These are phyloP conservation scores for Coemansia guatemalensis DNA, from an alignment of 192 early-diverging fungal species.

Conservation along the genomic window DNA sequence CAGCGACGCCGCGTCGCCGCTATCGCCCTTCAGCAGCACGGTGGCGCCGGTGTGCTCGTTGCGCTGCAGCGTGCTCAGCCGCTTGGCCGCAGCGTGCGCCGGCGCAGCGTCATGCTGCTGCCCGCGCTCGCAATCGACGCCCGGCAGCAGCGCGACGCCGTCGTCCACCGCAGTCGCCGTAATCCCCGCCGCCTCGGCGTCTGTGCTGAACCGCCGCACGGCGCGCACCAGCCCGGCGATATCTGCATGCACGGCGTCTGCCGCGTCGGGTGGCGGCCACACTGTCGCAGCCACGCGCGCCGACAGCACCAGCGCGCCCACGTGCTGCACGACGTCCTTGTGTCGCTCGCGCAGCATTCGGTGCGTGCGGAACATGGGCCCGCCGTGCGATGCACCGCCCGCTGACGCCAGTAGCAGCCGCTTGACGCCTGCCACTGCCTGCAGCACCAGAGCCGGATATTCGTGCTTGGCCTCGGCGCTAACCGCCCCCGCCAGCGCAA, in stretches of 20 bases:
- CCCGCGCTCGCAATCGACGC: constrained; percentile 28
- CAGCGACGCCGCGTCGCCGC: constrained; percentile 26
- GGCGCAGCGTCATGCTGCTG: constrained; percentile 14
- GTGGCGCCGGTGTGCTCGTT: constrained; percentile 54
- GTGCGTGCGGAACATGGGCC: constrained; percentile 64
- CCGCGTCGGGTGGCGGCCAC: constrained; percentile 87
- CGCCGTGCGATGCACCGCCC: constrained; percentile 68
- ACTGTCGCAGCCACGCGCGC: constrained; percentile 81
- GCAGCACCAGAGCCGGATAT: constrained; percentile 58
- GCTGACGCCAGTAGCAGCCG: constrained; percentile 80
- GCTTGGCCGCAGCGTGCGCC: neutral
- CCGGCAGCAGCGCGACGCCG: constrained; percentile 40
- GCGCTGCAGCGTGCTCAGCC: constrained; percentile 48
- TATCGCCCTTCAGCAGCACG: constrained; percentile 38
- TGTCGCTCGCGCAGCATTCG: constrained; percentile 67
- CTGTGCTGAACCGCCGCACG: constrained; percentile 71
- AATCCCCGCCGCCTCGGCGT: constrained; percentile 61
- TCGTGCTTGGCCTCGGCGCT: constrained; percentile 55
- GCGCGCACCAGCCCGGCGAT: constrained; percentile 73
- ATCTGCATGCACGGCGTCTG: constrained; percentile 70
- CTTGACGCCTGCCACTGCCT: constrained; percentile 76
- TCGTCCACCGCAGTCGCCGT: constrained; percentile 35
- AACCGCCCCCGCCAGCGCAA: constrained; percentile 56
- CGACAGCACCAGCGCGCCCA: constrained; percentile 82
- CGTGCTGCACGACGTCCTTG: constrained; percentile 71